These are phyloP conservation scores for Alternaria angustiovoidea DNA, from an alignment of 2,329 filamentous ascomycete genomes.

Conservation along the genomic window DNA sequence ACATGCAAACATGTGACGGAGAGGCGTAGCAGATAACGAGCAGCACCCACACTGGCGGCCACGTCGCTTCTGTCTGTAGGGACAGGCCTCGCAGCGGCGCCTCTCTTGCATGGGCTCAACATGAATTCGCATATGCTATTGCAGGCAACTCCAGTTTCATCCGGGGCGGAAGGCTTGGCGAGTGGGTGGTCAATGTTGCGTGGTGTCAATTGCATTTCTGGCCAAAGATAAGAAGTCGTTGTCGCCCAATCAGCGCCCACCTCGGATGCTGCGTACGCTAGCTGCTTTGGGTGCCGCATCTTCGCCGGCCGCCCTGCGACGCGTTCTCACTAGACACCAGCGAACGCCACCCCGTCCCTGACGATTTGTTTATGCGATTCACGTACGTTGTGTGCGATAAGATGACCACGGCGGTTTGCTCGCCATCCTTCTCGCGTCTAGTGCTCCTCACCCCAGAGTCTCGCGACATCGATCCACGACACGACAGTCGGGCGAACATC, in stretches of 20 bases:
- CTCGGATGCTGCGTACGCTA: background rate
- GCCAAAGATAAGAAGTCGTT: constrained; percentile 15
- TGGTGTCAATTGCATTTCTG: constrained; percentile 26
- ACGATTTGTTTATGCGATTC: constrained; percentile 13
- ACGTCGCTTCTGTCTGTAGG: constrained; percentile 17
- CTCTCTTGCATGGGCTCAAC: constrained; percentile 13
- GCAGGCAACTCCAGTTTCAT: constrained; percentile 29
- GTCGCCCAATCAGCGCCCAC: constrained; percentile 5
- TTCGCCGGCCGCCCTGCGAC: constrained; percentile 12
- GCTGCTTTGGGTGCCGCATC: constrained; percentile 9
- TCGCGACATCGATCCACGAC: constrained; percentile 1
- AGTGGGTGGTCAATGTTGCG: constrained; percentile 31
- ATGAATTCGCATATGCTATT: constrained; percentile 11
- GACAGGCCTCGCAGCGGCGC: constrained; percentile 20
- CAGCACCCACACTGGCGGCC: constrained; percentile 18
- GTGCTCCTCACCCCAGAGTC: constrained; percentile 1
- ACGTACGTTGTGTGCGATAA: constrained; percentile 18
- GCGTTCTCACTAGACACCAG: constrained; percentile 2
- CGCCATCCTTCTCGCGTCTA: background rate
- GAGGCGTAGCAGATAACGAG: constrained; percentile 26
- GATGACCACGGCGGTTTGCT: background rate
- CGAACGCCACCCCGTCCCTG: constrained; percentile 16
- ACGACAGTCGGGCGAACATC: constrained; percentile 2
- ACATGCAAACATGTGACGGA: constrained; percentile 2
- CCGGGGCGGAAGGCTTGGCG: constrained; percentile 41